Evolutionary conservation across 139 green algal genomes (phyloP).

Genomic region (Chlamydomonas eustigma): DNA sequence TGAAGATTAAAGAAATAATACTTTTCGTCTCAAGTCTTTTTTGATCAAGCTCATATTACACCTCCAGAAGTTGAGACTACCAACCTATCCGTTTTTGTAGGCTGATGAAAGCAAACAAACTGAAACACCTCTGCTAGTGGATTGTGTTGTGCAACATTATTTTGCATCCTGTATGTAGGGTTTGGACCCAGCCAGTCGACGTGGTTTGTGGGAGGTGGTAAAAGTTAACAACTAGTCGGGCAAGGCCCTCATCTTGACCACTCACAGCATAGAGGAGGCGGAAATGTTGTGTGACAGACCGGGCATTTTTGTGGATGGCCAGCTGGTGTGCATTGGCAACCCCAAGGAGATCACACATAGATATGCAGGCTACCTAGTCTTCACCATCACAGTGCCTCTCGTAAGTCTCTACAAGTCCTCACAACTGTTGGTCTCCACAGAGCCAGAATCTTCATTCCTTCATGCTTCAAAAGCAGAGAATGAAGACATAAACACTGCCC

Average conservation of each 20-base stretch:
- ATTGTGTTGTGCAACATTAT: too few species aligned
- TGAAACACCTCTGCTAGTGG: too few species aligned
- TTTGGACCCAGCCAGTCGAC: slow-evolving; percentile 73
- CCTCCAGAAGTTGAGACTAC: not conserved
- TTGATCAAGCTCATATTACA: slow-evolving; percentile 91
- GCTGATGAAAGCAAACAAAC: too few species aligned
- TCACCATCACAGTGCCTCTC: slow-evolving; percentile 72
- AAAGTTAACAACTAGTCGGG: slow-evolving; percentile 63
- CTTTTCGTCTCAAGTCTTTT: slow-evolving; percentile 68
- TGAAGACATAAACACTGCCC: not conserved
- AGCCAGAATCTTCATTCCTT: slow-evolving; percentile 57
- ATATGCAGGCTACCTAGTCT: slow-evolving; percentile 58
- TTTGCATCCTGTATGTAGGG: slow-evolving; percentile 37
- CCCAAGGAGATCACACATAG: slow-evolving; percentile 76
- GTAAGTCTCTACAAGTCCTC: slow-evolving; percentile 15
- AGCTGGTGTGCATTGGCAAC: slow-evolving; percentile 80
- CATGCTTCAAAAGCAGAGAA: slow-evolving; percentile 36
- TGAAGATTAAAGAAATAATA: too few species aligned
- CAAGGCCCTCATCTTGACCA: slow-evolving; percentile 83
- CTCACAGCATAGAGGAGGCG: slow-evolving; percentile 84
- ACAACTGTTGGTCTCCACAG: slow-evolving; percentile 45
- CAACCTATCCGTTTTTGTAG: not conserved
- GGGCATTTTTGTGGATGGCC: slow-evolving; percentile 65
- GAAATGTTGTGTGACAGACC: slow-evolving; percentile 75
- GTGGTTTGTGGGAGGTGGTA: slow-evolving; percentile 80